Evolutionary conservation across 106 monocot species (phyloP), one percentile per base, ranked within the genome.

Genomic region (Iris macrosiphon): DNA sequence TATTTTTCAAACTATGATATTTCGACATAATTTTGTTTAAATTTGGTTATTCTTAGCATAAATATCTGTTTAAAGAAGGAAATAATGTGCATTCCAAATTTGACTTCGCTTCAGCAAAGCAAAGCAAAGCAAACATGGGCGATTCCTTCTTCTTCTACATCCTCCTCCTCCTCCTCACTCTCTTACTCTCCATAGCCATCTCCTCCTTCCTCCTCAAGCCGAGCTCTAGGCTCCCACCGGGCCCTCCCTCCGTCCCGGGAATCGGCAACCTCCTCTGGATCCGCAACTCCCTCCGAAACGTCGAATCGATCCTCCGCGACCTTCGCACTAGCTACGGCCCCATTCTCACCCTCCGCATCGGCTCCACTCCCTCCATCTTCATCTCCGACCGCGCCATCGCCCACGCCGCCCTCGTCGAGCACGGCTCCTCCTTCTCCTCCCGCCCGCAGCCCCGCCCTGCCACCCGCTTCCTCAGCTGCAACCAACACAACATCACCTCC

Each of bases 311-410:
- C 32, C 59, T 74, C 38, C 33, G 37, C 4, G 22, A n/a, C 4
- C 45, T 66, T 14, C 29, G 9, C 9, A 4, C 14, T 3, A 8
- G 11, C 9, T 62, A 74, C 38, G 67, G 74, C 13, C 74, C 74
- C 44, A 47, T 74, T 46, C 2, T 74, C 57, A 67, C 74, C 30
- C 66, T 74, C 52, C 53, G 29, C 46, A 26, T 55, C 9, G 66
- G 55, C 21, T 46, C 52, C 52, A 17, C 12, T 15, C 50, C 12
- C 16, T 13, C 34, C 52, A 17, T 74, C 32, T 74, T 67, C 66
- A 42, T 74, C 60, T 23, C 49, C 37, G 60, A 67, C 40, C 54
- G 61, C 27, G n/a, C 5, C 30, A 7, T 72, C 50, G 72, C 72
- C 33, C 72, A 72, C 48, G 6, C 45, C 2, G 64, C 66, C 52